Evolutionary conservation across 768 basidiomycete genomes (phyloP), one percentile per base, ranked within the genome.

Genomic region (Solioccasus polychromus): DNA sequence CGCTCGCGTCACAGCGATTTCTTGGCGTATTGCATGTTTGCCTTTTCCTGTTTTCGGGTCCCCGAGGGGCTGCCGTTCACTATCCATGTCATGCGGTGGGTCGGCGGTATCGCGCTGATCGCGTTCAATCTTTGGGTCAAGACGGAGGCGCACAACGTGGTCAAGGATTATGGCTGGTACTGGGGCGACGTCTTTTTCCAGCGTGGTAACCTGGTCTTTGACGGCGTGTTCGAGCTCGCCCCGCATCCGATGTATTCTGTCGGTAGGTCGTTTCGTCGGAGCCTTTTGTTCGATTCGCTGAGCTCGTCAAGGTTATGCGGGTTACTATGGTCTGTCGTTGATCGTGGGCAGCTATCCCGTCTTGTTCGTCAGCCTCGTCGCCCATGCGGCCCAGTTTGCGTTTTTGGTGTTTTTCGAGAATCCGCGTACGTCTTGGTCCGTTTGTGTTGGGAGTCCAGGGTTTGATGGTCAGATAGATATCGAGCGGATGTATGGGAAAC

Each of bases 121-220:
- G 78, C 77, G 18, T 98, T 98, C 76, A 98, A 99, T 65, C 76
- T 98, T 28, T 98, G 94, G 93, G 92, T 99, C 51, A 99, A 99
- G 64, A 89, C 88, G 2, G 95, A 98, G 61, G 96, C 96, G 1
- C 96, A 99, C 64, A 79, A 92, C 43, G 92, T 98, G 39, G 93
- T 98, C 50, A 98, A 96, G 58, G 95, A 97, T 60, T 97, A 95
- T 54, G 94, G 93, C 14, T 97, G 92, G 93, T 97, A 93, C 64
- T 92, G 92, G 92, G 93, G 90, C 9, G 90, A 92, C 54, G 83
- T 83, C 46, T 92, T 92, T 70, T 92, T 92, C 72, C 88, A 91
- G 64, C 84, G 89, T n/a, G 90, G 90, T 34, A 84, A 87, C 34
- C 75, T 98, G 12, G 86, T 97, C 3, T 99, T 99, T 59, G 95